Evolutionary conservation across 805 yeast genomes (phyloP).

Genomic region (Nakazawaea ambrosiae): DNA sequence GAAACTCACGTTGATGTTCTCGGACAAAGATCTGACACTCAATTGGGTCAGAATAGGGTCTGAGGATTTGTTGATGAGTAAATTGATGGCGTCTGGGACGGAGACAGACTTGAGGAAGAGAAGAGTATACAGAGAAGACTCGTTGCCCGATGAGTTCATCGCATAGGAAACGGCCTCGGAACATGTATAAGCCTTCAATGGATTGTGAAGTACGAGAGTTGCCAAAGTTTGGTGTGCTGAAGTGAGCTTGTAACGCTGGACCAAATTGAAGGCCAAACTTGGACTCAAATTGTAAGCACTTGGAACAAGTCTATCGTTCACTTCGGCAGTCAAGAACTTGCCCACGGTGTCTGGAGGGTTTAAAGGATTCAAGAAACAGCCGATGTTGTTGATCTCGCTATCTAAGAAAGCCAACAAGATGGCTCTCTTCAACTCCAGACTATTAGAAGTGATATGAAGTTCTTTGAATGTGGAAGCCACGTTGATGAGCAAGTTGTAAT

Average conservation of each 20-base stretch:
- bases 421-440: conserved; percentile 40
- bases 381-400: conserved; percentile 65
- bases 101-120: conserved; percentile 70
- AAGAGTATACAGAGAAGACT: conserved; percentile 29
- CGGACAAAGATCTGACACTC: conserved; percentile 80
- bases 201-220: conserved; percentile 35
- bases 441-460: conserved; percentile 11
- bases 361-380: conserved; percentile 73
- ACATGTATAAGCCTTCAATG: conserved; percentile 48
- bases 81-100: conserved; percentile 80
- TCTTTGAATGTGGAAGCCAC: conserved; percentile 20
- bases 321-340: conserved; percentile 24
- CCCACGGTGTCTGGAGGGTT: conserved; percentile 34
- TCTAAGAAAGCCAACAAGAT: conserved; percentile 59
- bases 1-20: conserved; percentile 82
- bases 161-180: conserved; percentile 57
- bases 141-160: conserved; percentile 19
- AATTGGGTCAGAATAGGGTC: conserved; percentile 73
- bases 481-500: conserved; percentile 46
- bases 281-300: conserved; percentile 66
- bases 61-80: conserved; percentile 64
- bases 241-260: conserved; percentile 43
- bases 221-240: conserved; percentile 34
- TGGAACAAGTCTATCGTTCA: conserved; percentile 35
- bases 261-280: conserved; percentile 62